phyloP scores from a whole-genome alignment of 1,284 basidiomycete genomes.

The Mycosarcoma mackinlayi region DNA sequence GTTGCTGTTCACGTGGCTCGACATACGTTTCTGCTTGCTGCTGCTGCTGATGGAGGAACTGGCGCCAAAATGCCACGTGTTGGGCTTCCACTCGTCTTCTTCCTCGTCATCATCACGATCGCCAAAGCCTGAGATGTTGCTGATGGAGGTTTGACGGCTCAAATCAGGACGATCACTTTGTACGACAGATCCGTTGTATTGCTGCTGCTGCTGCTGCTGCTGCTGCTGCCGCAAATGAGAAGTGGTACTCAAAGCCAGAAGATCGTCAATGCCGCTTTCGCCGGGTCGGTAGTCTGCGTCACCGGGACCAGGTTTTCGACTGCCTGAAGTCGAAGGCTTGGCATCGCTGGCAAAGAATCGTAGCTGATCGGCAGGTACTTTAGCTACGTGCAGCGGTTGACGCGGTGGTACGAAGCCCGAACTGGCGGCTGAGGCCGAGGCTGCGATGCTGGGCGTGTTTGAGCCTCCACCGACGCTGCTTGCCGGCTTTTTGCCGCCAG shows the following conservation, averaged over 20 bases:
- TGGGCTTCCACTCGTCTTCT: slow-evolving; percentile 56
- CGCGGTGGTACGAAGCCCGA: slow-evolving; percentile 40
- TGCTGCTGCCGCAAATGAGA: no score
- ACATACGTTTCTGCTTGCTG: neutral
- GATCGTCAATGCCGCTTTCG: slow-evolving; percentile 62
- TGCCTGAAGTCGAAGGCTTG: slow-evolving; percentile 3
- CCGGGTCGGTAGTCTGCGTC: slow-evolving; percentile 39
- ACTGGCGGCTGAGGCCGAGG: slow-evolving; percentile 37
- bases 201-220: slow-evolving; percentile 8
- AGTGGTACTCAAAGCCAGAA: no score
- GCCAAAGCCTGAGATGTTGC: slow-evolving; percentile 13
- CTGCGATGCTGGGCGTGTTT: slow-evolving; percentile 28
- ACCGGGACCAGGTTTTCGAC: slow-evolving; percentile 24
- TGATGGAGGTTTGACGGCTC: slow-evolving; percentile 11
- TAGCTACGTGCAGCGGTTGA: slow-evolving; percentile 38
- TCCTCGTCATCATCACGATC: slow-evolving; percentile 24
- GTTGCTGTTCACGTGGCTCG: neutral
- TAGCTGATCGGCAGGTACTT: slow-evolving; percentile 43
- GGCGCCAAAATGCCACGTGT: slow-evolving; percentile 55
- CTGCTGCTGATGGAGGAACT: neutral
- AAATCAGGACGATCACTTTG: slow-evolving; percentile 12
- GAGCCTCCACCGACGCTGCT: slow-evolving; percentile 34
- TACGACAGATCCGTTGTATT: neutral
- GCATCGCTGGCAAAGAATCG: slow-evolving; percentile 46
- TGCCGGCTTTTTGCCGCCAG: slow-evolving; percentile 2